Conservation (phyloP, 306 rosid species). For the Astragalus membranaceus region DNA sequence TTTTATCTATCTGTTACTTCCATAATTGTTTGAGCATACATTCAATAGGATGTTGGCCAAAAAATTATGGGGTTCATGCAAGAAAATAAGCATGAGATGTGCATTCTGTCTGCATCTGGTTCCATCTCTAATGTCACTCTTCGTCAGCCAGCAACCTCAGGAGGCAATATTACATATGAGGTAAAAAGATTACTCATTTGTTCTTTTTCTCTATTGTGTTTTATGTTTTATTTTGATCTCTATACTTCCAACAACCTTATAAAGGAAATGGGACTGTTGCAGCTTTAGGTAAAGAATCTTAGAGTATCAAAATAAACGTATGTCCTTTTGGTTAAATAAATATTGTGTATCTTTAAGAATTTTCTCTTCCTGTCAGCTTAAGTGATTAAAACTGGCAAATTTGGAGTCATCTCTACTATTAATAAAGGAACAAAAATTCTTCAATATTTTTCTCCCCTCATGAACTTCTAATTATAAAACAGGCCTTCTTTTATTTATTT, state of each 20-base stretch:
- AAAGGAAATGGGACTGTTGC: not conserved
- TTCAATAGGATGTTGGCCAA: conserved; percentile 79
- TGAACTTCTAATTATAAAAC: not conserved
- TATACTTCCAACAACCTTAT: conserved; percentile 5
- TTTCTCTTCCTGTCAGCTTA: not conserved
- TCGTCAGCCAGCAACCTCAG: conserved; percentile 81
- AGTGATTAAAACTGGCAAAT: not conserved
- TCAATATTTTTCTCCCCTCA: not conserved
- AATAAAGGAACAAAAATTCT: not conserved
- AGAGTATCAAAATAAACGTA: not conserved
- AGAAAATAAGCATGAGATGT: conserved; percentile 76
- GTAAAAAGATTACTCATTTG: conserved; percentile 25
- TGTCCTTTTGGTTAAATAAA: not conserved
- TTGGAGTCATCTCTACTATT: not conserved
- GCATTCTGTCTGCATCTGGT: conserved; percentile 84
- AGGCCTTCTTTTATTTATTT: not conserved
- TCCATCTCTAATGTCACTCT: conserved; percentile 72
- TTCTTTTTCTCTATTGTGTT: not conserved
- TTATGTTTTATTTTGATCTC: conserved; percentile 1
- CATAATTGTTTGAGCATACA: conserved; percentile 27
- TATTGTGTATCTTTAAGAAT: not conserved
- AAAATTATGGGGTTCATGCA: conserved; percentile 78
- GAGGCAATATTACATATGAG: conserved; percentile 83
- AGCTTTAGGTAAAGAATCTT: not conserved
- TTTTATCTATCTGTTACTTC: conserved; percentile 11